These are phyloP conservation scores for Phialophora chinensis DNA, from an alignment of 2,329 filamentous ascomycete genomes.

Conservation along the genomic window DNA sequence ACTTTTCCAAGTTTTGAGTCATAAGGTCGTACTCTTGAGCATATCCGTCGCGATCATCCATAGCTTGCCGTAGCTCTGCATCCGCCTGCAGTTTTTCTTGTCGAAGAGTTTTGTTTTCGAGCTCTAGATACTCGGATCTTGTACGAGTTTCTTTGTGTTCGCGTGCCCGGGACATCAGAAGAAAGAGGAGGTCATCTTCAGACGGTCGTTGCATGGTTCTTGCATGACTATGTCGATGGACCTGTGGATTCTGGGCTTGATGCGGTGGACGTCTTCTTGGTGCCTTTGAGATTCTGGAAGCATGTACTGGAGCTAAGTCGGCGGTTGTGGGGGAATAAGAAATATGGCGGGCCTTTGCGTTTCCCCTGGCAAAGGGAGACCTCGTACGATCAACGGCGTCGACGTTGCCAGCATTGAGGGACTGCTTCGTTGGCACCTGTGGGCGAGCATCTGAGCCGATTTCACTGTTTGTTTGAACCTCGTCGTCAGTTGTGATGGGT, in stretches of 20 bases:
- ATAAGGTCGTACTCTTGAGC: conserved; percentile 21
- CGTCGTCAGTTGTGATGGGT: not conserved
- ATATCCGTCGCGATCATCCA: conserved; percentile 13
- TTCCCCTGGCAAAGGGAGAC: not conserved
- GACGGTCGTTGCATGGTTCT: conserved; percentile 15
- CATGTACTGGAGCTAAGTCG: not conserved
- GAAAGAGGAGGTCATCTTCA: conserved; percentile 35
- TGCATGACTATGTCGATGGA: not conserved
- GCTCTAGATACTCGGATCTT: conserved; percentile 20
- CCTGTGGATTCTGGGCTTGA: not conserved
- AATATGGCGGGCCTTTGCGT: too few relatives aligned
- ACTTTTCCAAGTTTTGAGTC: conserved; percentile 10
- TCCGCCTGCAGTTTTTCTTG: conserved; percentile 16
- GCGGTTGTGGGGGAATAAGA: not conserved
- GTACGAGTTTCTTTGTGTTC: conserved; percentile 15
- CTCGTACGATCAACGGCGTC: not conserved
- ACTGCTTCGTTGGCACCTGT: not conserved
- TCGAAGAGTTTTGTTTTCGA: conserved; percentile 20
- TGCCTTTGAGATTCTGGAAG: conserved; percentile 5
- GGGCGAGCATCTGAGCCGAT: not conserved
- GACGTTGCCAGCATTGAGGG: not conserved
- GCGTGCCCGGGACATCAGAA: conserved; percentile 33
- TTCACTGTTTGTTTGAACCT: not conserved
- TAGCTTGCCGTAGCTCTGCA: conserved; percentile 19
- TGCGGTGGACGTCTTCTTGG: not conserved